Conservation (phyloP, 148 eudicot species). For the Fagopyrum esculentum region DNA sequence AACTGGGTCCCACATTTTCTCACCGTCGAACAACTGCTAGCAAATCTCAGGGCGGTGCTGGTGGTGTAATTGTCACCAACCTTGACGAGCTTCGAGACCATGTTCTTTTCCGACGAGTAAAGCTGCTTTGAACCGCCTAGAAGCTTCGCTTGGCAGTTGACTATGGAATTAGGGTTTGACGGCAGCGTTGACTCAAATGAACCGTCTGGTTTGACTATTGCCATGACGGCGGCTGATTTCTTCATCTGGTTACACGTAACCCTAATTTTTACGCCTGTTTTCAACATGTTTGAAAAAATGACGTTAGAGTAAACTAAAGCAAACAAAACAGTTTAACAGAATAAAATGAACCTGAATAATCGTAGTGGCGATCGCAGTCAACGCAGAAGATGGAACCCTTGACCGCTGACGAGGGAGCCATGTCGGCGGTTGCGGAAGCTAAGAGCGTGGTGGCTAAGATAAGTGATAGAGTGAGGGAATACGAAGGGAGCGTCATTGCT, state of each 20-base stretch:
- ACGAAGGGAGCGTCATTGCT: slow-evolving; percentile 17
- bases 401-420: slow-evolving; percentile 19
- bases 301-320: neutral
- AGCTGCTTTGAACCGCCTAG: slow-evolving; percentile 40
- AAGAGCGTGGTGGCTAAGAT: slow-evolving; percentile 11
- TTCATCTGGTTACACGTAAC: slow-evolving; percentile 46
- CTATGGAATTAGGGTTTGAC: neutral
- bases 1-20: slow-evolving; percentile 18
- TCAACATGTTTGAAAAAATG: neutral
- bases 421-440: slow-evolving; percentile 21
- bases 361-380: slow-evolving; percentile 31
- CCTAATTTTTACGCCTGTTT: slow-evolving; percentile 28
- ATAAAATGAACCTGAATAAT: slow-evolving; percentile 37
- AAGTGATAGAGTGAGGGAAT: slow-evolving; percentile 10
- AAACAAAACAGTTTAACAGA: neutral
- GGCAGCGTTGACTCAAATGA: slow-evolving; percentile 35
- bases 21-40: slow-evolving; percentile 25
- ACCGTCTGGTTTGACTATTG: slow-evolving; percentile 37
- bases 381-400: slow-evolving; percentile 43
- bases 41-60: slow-evolving; percentile 32
- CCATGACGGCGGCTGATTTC: slow-evolving; percentile 21
- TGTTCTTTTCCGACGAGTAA: slow-evolving; percentile 21
- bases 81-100: slow-evolving; percentile 16
- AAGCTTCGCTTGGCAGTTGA: slow-evolving; percentile 35
- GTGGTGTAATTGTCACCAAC: slow-evolving; percentile 23